phyloP scores from a whole-genome alignment of 306 rosid species.

The Senna siamea region DNA sequence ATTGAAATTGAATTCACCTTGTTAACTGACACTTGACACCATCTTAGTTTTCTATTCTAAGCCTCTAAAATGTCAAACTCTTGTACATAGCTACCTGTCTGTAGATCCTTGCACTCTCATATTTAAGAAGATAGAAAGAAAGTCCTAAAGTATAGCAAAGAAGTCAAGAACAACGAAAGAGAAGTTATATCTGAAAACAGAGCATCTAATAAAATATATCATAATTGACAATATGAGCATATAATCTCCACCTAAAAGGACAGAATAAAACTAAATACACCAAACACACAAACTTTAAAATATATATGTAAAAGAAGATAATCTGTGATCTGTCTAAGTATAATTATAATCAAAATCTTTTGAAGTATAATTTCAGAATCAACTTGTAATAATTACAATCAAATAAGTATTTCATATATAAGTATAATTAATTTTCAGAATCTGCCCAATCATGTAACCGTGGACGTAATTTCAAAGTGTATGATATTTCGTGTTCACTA shows the following conservation, averaged over 20 bases:
- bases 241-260: background rate
- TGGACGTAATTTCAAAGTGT: background rate
- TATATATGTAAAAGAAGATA: too few relatives aligned
- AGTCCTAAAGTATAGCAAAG: background rate
- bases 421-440: background rate
- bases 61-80: too few relatives aligned
- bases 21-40: too few relatives aligned
- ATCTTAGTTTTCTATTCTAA: too few relatives aligned
- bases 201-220: background rate
- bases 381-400: too few relatives aligned
- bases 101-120: too few relatives aligned
- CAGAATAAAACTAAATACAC: background rate
- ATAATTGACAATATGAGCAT: background rate
- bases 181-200: background rate
- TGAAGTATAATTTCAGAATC: background rate
- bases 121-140: background rate
- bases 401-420: background rate
- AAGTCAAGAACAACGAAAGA: background rate
- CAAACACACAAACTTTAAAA: too few relatives aligned
- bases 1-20: too few relatives aligned
- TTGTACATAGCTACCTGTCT: too few relatives aligned
- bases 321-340: too few relatives aligned
- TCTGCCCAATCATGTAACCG: background rate
- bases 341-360: background rate
- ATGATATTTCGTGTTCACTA: background rate